Evolutionary conservation across 225 moss, liverwort and hornwort genomes (phyloP), one percentile per base, ranked within the genome.

Genomic region (Physcomitrium patens): DNA sequence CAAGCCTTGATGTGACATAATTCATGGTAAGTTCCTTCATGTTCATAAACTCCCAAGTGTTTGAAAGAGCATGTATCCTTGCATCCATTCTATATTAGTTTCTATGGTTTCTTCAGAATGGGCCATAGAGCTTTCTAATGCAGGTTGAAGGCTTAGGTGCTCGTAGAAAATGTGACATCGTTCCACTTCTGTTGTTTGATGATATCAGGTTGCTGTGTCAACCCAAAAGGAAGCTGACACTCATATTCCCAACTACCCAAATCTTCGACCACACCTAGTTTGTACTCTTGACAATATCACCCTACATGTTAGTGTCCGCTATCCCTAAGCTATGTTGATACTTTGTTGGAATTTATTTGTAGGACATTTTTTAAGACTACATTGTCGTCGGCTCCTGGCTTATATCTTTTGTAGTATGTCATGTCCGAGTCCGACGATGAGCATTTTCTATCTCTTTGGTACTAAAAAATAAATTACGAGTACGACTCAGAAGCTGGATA

Each of bases 221-320:
- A 83, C 83, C 19, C 83, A 83, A 62, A 83, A 76, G 68, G 83
- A 83, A 71, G 83, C 83, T 57, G 83, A 83, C 79, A 76, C 79
- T 79, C 79, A 76, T 55, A 83, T 83, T 72, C 83, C 83, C 50
- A 79, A 79, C 57, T 83, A 83, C 56, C 76, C 79, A 67, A 76
- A 79, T 61, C 83, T 83, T 72, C 76, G 68, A 62, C 71, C 83
- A 11, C 66, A 79, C 26, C 83, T 83, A 41, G 76, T 83, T 57
- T 83, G 83, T 61, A 68, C 67, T 63, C 83, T 83, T 63, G 83
- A 83, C 71, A 83, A 83, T 83, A 76, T 83, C 43, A 83, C 83
- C 41, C 83, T 83, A 71, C 83, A 83, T 79, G 83, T 83, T 41
- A 79, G 83, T 72, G 42, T 19, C 59, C 20, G 26, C 50, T 72